Conservation (phyloP, 2,329 filamentous ascomycete species). For the Calonectria multiphialidica region DNA sequence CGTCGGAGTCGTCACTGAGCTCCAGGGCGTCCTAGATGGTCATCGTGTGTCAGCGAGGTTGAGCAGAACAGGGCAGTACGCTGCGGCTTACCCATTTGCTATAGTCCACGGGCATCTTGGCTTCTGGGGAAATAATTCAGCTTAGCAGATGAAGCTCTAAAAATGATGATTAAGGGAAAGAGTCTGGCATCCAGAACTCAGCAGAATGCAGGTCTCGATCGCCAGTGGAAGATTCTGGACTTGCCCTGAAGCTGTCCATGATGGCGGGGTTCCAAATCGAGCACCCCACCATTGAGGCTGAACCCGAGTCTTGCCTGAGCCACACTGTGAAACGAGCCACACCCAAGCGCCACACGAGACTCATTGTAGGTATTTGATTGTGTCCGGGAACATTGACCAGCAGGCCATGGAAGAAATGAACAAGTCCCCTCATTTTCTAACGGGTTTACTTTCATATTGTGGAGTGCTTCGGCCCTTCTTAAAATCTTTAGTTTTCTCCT, state of each 20-base stretch:
- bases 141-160: neutral
- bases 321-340: slow-evolving; percentile 4
- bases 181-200: neutral
- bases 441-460: no score
- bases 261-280: slow-evolving; percentile 38
- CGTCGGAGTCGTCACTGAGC: slow-evolving; percentile 97
- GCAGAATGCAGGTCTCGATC: neutral
- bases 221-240: slow-evolving; percentile 44
- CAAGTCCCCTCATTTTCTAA: no score
- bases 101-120: slow-evolving; percentile 66
- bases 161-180: neutral
- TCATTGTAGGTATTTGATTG: no score
- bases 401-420: no score
- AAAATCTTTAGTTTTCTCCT: no score
- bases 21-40: slow-evolving; percentile 83
- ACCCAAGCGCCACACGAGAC: neutral
- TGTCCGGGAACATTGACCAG: neutral
- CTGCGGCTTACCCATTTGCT: slow-evolving; percentile 74
- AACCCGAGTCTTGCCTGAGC: slow-evolving; percentile 13
- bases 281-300: slow-evolving; percentile 38
- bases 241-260: slow-evolving; percentile 37
- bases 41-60: slow-evolving; percentile 24
- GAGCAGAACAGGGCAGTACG: neutral
- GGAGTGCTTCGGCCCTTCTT: no score
- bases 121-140: neutral